phyloP scores from a whole-genome alignment of 1,284 basidiomycete genomes.

The Papiliotrema laurentii region DNA sequence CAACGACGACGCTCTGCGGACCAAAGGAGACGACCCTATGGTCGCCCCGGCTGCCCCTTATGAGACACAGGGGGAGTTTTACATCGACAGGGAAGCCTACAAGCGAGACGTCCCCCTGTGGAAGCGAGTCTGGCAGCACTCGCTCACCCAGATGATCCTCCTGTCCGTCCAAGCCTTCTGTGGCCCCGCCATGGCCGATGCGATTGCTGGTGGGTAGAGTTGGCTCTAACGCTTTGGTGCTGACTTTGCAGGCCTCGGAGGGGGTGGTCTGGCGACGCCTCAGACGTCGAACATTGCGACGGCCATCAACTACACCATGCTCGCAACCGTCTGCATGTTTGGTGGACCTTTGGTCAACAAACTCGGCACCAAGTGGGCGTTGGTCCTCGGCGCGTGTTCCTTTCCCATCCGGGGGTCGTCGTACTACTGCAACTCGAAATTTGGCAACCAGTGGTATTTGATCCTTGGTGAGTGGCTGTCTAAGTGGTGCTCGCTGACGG shows the following conservation, averaged over 20 bases:
- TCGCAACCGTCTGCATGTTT: constrained; percentile 4
- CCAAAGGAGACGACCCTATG: not conserved
- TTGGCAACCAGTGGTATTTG: constrained; percentile 15
- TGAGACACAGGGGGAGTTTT: not conserved
- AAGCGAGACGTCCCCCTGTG: constrained; percentile 10
- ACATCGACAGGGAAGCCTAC: constrained; percentile 13
- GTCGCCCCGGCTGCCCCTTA: not conserved
- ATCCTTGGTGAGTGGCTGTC: constrained; percentile 4
- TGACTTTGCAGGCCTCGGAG: constrained; percentile 9
- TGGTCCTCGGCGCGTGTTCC: constrained; percentile 17
- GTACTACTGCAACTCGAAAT: constrained; percentile 22
- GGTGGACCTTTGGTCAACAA: constrained; percentile 20
- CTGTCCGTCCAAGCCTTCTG: constrained; percentile 15
- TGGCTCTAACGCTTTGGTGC: not conserved
- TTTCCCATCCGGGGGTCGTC: constrained; percentile 20
- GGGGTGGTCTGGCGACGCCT: constrained; percentile 16
- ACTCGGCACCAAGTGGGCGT: constrained; percentile 18
- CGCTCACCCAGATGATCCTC: constrained; percentile 23
- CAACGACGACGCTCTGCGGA: constrained; percentile 9
- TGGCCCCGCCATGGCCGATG: constrained; percentile 19
- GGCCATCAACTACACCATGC: constrained; percentile 4
- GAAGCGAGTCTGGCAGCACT: constrained; percentile 15
- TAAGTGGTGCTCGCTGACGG: constrained; percentile 11
- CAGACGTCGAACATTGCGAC: constrained; percentile 14
- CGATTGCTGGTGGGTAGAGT: constrained; percentile 8